Evolutionary conservation across 169 alveolate species (phyloP), one percentile per base, ranked within the genome.

Genomic region (Plasmodium berghei): DNA sequence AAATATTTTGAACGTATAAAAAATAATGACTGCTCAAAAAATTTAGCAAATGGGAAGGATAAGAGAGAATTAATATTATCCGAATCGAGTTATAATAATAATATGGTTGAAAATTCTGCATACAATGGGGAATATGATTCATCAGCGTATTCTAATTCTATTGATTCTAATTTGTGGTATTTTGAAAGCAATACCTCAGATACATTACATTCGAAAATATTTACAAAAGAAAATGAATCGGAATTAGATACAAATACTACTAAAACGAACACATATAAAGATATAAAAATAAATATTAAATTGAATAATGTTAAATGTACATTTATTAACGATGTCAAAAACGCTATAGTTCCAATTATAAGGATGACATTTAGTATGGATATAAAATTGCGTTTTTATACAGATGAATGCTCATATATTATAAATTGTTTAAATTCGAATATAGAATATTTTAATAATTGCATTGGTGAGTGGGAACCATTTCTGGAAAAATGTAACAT

Each of bases 401-500:
- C 86, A 34, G 71, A 72, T 77, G 75, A 62, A 71, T 70, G 80
- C 54, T 70, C 93, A 18, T 64, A 74, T 72, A 72, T 48, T 69
- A 54, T 77, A 46, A 77, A 59, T 49, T 80, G 83, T 22, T 91
- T 93, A 62, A 75, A 90, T 24, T 80, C 94, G 18, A 77, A 93
- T 40, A 64, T 94, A 34, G 95, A 93, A 46, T 94, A 94, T 83
- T 92, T 93, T 87, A 94, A 94, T 80, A 90, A 94, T n/a, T 73
- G 87, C 28, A 90, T 94, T 16, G 96, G 96, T 56, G 96, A 94
- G 54, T 94, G 96, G 96, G 96, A 94, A 75, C 96, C 96, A 48
- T 94, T 87, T 88, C 54, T 94, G 48, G 96, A 94, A 67, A 87
- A 92, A 34, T 92, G 94, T 64, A 92, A 89, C 75, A 75, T 49